Base-by-base conservation (phyloP, 805 yeast genomes). In the Barnettozyma siamensis region DNA sequence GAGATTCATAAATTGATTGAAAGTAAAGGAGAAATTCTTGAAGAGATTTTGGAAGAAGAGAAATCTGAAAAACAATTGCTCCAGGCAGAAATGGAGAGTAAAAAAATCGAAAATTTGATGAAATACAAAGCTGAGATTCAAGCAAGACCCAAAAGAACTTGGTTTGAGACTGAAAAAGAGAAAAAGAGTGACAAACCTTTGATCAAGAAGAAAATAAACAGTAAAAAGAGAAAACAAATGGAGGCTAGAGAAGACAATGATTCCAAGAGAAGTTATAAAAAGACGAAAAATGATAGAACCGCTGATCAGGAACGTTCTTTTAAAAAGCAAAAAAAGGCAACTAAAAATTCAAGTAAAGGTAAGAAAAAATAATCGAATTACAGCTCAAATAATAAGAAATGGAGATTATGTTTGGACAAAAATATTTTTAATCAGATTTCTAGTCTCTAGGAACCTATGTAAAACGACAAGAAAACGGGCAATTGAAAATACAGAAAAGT, bases 141-240 rank as follows among this genome's bases (percentile, higher is more conserved):
- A 49, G 69, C 96, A 1, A 76, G 97, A 57, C 98, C 99, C 27
- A 88, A 77, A 63, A 79, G 99, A 67, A 93, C 99, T 0, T 93
- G 99, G 99, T 91, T 93, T 63, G 91, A 87, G 64, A 69, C 63
- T 39, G 72, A 58, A 42, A 57, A 63, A 37, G 76, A 73, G 27
- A 66, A 69, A 54, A 39, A 59, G 29, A 57, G 58, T 54, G 60
- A 65, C 33, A 51, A 63, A 4, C 59, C 55, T 27, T 38, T 59
- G 29, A 57, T 58, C 52, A 41, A 37, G 30, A 28, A 33, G 21
- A 40, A 35, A 17, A 17, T 40, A 9, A 83, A 80, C 52, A 74
- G 83, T 42, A 82, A 79, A 59, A 80, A 81, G 69, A 74, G 89
- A 64, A 86, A 86, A 64, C 75, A 73, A 47, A 66, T 72, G 35